Conservation (phyloP, 1,284 basidiomycete genomes). For the Irpex sp. region DNA sequence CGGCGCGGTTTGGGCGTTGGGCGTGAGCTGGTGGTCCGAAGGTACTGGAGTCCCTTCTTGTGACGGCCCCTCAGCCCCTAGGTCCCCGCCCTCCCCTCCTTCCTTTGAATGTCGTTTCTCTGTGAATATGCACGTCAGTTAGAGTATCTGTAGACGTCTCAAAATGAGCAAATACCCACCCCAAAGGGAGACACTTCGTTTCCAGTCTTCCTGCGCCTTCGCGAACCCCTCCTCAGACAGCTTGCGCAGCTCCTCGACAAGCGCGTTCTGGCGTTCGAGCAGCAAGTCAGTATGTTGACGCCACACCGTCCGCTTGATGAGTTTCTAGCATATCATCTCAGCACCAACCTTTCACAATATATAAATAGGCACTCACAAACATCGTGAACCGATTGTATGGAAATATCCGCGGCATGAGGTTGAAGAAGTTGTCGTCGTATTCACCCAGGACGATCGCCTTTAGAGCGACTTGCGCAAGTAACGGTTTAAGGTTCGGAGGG, state of each 20-base stretch:
- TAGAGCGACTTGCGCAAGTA: conserved; percentile 69
- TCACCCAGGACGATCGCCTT: conserved; percentile 81
- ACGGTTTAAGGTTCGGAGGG: conserved; percentile 75
- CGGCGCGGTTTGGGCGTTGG: conserved; percentile 14
- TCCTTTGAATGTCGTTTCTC: conserved; percentile 57
- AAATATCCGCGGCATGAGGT: conserved; percentile 81
- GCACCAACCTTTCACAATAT: neutral
- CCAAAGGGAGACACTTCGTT: conserved; percentile 62
- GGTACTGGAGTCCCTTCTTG: conserved; percentile 34
- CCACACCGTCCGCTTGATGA: conserved; percentile 79
- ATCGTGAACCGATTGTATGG: conserved; percentile 93
- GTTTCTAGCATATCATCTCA: conserved; percentile 47
- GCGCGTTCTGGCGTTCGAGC: conserved; percentile 56
- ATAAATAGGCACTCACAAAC: conserved; percentile 46
- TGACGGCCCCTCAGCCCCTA: conserved; percentile 23
- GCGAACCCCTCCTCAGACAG: conserved; percentile 62
- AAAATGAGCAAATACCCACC: conserved; percentile 38
- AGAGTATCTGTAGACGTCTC: neutral
- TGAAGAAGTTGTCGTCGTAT: conserved; percentile 91
- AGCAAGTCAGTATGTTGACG: conserved; percentile 63
- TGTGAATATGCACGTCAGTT: conserved; percentile 21
- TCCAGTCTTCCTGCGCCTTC: conserved; percentile 71
- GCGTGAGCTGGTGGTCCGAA: conserved; percentile 22
- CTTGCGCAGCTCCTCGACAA: conserved; percentile 54
- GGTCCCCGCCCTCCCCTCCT: conserved; percentile 32